These are phyloP conservation scores for Penicillium sclerotiorum DNA, from an alignment of 2,329 filamentous ascomycete genomes.

Conservation along the genomic window DNA sequence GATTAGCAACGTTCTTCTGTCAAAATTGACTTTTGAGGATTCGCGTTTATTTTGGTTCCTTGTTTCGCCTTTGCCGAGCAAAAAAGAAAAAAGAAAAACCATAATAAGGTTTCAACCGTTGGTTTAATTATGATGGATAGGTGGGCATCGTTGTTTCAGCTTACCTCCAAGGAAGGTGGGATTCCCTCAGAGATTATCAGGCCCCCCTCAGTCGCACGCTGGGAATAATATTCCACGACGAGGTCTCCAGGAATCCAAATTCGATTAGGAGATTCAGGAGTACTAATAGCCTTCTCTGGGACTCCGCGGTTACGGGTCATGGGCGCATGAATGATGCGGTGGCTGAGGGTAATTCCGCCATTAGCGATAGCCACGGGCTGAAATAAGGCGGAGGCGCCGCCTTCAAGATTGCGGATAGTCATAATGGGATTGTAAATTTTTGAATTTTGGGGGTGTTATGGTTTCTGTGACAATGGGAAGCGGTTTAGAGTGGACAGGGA, in stretches of 20 bases:
- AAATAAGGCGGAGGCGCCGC: constrained; percentile 44
- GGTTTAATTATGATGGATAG: not conserved
- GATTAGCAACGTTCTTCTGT: not conserved
- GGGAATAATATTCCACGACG: constrained; percentile 44
- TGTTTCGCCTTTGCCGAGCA: not conserved
- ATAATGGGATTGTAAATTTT: constrained; percentile 9
- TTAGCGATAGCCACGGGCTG: constrained; percentile 48
- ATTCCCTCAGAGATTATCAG: constrained; percentile 43
- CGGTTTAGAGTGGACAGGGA: too few species aligned
- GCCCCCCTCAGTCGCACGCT: constrained; percentile 41
- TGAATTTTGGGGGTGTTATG: not conserved
- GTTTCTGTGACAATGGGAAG: too few species aligned
- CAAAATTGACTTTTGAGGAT: not conserved
- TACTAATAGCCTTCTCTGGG: constrained; percentile 47
- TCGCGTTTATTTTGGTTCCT: not conserved
- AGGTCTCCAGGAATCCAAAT: constrained; percentile 53
- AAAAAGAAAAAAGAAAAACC: too few species aligned
- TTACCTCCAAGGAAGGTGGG: constrained; percentile 43
- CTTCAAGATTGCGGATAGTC: constrained; percentile 24
- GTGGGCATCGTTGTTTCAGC: constrained; percentile 27
- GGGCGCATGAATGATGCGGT: constrained; percentile 56
- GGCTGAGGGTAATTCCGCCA: constrained; percentile 52
- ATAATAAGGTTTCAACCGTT: not conserved
- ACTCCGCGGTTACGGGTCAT: constrained; percentile 58
- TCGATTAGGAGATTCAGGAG: constrained; percentile 51